phyloP scores from a whole-genome alignment of 2,329 filamentous ascomycete genomes.

The Scedosporium dehoogii region DNA sequence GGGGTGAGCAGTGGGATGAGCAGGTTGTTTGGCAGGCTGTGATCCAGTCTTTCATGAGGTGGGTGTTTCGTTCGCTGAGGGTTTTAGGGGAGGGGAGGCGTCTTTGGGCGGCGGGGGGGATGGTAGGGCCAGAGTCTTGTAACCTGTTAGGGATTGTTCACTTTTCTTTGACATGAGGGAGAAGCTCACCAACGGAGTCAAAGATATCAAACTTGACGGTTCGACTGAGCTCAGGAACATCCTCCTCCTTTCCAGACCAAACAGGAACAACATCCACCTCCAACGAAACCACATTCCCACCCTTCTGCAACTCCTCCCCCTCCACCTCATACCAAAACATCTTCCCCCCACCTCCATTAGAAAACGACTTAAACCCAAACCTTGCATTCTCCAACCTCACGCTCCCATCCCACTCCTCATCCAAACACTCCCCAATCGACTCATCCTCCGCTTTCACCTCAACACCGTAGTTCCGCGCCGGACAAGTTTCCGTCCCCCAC shows the following conservation, averaged over 20 bases:
- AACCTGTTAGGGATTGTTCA: too few species aligned
- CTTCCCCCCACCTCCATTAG: not conserved
- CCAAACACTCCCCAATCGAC: not conserved
- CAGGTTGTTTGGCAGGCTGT: not conserved
- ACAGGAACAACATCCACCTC: not conserved
- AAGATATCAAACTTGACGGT: not conserved
- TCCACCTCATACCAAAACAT: not conserved
- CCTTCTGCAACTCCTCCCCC: not conserved
- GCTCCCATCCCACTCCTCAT: not conserved
- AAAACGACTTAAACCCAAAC: not conserved
- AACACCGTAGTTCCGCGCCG: not conserved
- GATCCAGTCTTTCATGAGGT: not conserved
- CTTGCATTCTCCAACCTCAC: not conserved
- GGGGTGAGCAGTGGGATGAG: not conserved
- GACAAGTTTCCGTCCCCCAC: not conserved
- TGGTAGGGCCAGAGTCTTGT: not conserved
- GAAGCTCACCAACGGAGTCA: not conserved
- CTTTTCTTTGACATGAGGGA: too few species aligned
- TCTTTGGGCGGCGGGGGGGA: not conserved
- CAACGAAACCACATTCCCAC: not conserved
- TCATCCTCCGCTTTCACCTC: not conserved
- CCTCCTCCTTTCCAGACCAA: not conserved
- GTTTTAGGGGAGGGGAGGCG: not conserved
- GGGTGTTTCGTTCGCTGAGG: not conserved
- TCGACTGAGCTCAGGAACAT: not conserved